Percentiles rank a stretch among this genome's conserved stretches.
Conservation (phyloP, 805 yeast genomes). For the Yamadazyma endophytica region DNA sequence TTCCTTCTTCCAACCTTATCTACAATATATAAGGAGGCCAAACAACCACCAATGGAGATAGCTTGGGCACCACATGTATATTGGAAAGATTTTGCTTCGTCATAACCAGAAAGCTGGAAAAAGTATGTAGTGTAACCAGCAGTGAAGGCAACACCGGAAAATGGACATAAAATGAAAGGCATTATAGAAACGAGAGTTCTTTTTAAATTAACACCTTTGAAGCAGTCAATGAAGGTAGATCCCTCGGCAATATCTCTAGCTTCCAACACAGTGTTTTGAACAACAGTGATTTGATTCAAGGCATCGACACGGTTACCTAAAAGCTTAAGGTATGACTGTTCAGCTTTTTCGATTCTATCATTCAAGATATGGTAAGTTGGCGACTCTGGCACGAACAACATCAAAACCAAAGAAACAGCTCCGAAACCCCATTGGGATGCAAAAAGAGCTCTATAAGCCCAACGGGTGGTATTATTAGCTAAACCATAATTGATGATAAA, state of each 20-base stretch:
- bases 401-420: no score
- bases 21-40: slow-evolving; percentile 18
- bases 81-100: slow-evolving; percentile 6
- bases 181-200: slow-evolving; percentile 34
- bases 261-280: slow-evolving; percentile 20
- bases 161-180: slow-evolving; percentile 22
- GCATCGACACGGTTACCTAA: slow-evolving; percentile 13
- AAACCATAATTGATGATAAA: background rate
- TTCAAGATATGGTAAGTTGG: slow-evolving; percentile 37
- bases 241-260: slow-evolving; percentile 5
- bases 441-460: slow-evolving; percentile 15
- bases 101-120: slow-evolving; percentile 23
- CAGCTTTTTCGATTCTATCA: slow-evolving; percentile 24
- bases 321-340: slow-evolving; percentile 15
- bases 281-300: slow-evolving; percentile 21
- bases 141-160: slow-evolving; percentile 22
- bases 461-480: background rate
- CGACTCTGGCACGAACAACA: slow-evolving; percentile 35
- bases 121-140: slow-evolving; percentile 24
- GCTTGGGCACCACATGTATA: slow-evolving; percentile 25
- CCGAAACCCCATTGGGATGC: slow-evolving; percentile 50
- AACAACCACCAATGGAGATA: slow-evolving; percentile 10
- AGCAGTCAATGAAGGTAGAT: no score
- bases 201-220: no score
- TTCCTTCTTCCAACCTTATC: slow-evolving; percentile 27